These are phyloP conservation scores for Candida railenensis DNA, from an alignment of 805 yeast species.

Conservation along the genomic window DNA sequence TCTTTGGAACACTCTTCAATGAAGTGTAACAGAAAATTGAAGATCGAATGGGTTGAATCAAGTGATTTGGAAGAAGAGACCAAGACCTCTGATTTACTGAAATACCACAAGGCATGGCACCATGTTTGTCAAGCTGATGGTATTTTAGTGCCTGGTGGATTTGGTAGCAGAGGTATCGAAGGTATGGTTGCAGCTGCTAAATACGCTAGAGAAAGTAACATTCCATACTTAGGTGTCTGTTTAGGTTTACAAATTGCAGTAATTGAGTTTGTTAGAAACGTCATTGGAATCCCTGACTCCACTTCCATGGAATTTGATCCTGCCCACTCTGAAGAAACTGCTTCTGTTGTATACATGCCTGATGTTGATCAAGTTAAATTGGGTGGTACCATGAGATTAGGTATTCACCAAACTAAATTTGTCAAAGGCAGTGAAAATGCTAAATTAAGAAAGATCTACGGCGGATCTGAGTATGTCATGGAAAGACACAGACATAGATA, in stretches of 20 bases:
- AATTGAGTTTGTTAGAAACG: slow-evolving; percentile 85
- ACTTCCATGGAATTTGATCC: slow-evolving; percentile 82
- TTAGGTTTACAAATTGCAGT: slow-evolving; percentile 97
- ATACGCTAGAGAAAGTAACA: slow-evolving; percentile 95
- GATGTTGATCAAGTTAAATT: slow-evolving; percentile 92
- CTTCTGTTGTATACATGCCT: slow-evolving; percentile 95
- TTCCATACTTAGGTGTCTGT: slow-evolving; percentile 96
- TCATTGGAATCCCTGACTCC: slow-evolving; percentile 65
- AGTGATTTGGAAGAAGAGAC: slow-evolving; percentile 79
- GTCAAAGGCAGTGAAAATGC: slow-evolving; percentile 65
- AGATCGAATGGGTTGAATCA: slow-evolving; percentile 95
- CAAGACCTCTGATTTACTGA: slow-evolving; percentile 61
- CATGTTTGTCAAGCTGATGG: slow-evolving; percentile 92
- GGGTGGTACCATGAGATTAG: slow-evolving; percentile 99
- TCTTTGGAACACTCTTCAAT: slow-evolving; percentile 93
- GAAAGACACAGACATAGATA: slow-evolving; percentile 99
- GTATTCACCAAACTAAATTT: slow-evolving; percentile 87
- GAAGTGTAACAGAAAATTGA: slow-evolving; percentile 80
- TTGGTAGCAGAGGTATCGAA: slow-evolving; percentile 95
- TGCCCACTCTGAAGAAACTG: slow-evolving; percentile 56
- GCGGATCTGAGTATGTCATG: slow-evolving; percentile 60
- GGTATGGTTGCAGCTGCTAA: slow-evolving; percentile 97
- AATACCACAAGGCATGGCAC: slow-evolving; percentile 95
- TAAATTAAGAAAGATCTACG: slow-evolving; percentile 74
- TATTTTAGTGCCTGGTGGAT: slow-evolving; percentile 97